Conservation (phyloP, 192 early-diverging fungal species). For the Allomyces arbusculus region DNA sequence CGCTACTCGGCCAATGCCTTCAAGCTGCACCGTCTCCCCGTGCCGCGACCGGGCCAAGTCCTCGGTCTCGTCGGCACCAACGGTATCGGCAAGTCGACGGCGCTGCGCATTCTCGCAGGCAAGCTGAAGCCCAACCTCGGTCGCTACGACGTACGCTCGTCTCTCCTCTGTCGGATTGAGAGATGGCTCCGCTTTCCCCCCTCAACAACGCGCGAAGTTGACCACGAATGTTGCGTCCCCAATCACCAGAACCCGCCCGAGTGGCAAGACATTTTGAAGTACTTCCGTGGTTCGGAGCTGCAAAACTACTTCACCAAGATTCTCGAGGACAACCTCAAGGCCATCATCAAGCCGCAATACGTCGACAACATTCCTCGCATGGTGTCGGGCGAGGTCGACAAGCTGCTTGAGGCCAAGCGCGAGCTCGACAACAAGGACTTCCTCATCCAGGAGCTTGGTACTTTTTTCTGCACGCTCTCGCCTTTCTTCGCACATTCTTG, state of each 20-base stretch:
- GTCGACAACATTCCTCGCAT: constrained; percentile 75
- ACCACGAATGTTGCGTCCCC: too few species aligned
- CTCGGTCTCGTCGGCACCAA: constrained; percentile 94
- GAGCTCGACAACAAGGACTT: constrained; percentile 52
- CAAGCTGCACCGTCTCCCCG: constrained; percentile 90
- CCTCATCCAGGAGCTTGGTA: constrained; percentile 50
- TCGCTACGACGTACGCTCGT: constrained; percentile 27
- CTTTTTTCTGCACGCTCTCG: not conserved
- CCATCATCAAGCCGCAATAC: constrained; percentile 90
- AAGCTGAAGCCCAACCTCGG: constrained; percentile 94
- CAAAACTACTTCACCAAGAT: constrained; percentile 99
- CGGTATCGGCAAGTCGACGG: constrained; percentile 86
- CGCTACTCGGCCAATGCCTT: constrained; percentile 92
- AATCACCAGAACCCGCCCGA: constrained; percentile 48
- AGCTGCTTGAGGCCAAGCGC: constrained; percentile 45
- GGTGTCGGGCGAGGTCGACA: constrained; percentile 55
- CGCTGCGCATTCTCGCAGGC: constrained; percentile 80
- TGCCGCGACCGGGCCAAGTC: constrained; percentile 89
- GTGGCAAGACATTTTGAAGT: constrained; percentile 87
- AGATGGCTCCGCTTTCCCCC: too few species aligned
- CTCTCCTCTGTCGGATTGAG: not conserved
- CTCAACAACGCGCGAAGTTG: too few species aligned
- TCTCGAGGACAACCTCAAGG: constrained; percentile 82
- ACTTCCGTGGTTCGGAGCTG: constrained; percentile 90
- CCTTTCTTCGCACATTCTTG: not conserved